A percentile compares a stretch with the other conserved stretches of the same genome.
Conservation (phyloP, 2,329 filamentous ascomycete species). For the Diplodia corticola region DNA sequence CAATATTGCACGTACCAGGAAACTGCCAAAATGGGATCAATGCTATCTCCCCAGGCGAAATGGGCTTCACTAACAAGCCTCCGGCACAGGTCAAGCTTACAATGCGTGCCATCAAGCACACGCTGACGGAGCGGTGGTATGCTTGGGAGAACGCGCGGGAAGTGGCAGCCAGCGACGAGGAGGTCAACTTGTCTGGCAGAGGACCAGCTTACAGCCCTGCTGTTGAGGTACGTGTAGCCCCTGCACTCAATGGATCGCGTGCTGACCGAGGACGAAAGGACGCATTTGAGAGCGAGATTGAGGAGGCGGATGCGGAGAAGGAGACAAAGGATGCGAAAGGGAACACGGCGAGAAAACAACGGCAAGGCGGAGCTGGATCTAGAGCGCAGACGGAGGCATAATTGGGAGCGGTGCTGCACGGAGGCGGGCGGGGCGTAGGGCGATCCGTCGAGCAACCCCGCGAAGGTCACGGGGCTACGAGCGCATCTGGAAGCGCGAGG, state of each 20-base stretch:
- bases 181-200: slow-evolving; percentile 56
- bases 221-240: slow-evolving; percentile 12
- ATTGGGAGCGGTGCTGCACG: slow-evolving; percentile 16
- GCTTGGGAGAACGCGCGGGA: slow-evolving; percentile 75
- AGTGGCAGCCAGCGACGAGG: slow-evolving; percentile 40
- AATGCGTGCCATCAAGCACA: slow-evolving; percentile 79
- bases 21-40: slow-evolving; percentile 1
- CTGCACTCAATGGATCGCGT: background rate
- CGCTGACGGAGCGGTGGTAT: slow-evolving; percentile 84
- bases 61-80: background rate
- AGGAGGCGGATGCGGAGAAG: background rate
- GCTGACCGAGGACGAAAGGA: slow-evolving; percentile 2
- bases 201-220: slow-evolving; percentile 6
- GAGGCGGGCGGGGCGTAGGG: slow-evolving; percentile 6
- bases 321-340: background rate
- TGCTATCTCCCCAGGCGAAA: background rate
- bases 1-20: slow-evolving; percentile 13
- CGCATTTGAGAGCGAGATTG: background rate
- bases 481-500: slow-evolving; percentile 6
- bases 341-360: slow-evolving; percentile 2
- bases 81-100: slow-evolving; percentile 67
- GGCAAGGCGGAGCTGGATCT: background rate
- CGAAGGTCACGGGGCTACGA: slow-evolving; percentile 8
- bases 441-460: slow-evolving; percentile 14
- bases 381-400: slow-evolving; percentile 12